Evolutionary conservation across 345 rosid species (phyloP).

Genomic region (Eucalyptus dawsonii): DNA sequence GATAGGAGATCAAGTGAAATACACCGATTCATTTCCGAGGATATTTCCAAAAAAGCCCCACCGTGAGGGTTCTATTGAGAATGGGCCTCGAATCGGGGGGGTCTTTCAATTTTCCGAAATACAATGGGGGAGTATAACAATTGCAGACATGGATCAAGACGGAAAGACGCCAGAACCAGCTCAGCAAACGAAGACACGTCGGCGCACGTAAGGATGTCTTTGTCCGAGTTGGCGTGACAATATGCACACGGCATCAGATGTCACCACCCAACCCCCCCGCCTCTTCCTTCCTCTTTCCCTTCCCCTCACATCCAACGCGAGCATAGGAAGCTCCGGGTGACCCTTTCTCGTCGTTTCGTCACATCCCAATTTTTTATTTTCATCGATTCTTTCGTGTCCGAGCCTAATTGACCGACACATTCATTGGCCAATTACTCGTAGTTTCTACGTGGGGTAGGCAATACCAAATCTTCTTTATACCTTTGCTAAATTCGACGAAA

Average conservation of each 20-base stretch:
- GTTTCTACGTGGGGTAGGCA: not conserved
- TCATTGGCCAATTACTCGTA: not conserved
- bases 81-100: too few species aligned
- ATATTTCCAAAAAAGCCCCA: not conserved
- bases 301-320: not conserved
- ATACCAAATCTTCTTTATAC: too few species aligned
- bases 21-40: not conserved
- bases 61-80: too few species aligned
- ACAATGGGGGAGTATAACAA: too few species aligned
- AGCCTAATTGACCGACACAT: not conserved
- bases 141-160: not conserved
- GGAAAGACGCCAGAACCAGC: not conserved
- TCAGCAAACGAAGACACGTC: not conserved
- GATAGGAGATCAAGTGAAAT: not conserved
- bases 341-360: not conserved
- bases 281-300: not conserved
- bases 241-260: not conserved
- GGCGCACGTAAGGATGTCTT: not conserved
- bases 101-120: too few species aligned
- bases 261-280: not conserved
- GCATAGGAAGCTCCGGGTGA: not conserved
- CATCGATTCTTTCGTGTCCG: not conserved
- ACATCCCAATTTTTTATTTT: not conserved
- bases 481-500: fast-evolving
- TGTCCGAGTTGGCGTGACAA: not conserved